Percentiles rank a stretch among this genome's conserved stretches.
phyloP scores from a whole-genome alignment of 805 yeast genomes.

The Candida lessepsii region DNA sequence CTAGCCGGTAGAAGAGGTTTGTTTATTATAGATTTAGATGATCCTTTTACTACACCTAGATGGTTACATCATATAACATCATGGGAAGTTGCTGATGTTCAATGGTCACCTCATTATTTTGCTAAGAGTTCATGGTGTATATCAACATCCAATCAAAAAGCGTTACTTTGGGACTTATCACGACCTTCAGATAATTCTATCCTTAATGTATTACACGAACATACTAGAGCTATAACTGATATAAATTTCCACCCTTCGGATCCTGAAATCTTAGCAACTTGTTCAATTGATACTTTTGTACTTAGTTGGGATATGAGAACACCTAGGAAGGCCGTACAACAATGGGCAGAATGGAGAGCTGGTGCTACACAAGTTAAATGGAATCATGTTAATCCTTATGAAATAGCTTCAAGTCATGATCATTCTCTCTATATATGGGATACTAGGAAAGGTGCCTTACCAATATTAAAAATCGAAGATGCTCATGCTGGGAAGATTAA shows the following conservation, averaged over 20 bases:
- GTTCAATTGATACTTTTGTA: constrained; percentile 87
- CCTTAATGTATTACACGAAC: constrained; percentile 84
- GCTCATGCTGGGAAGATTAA: constrained; percentile 89
- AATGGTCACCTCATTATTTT: constrained; percentile 88
- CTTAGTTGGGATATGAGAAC: constrained; percentile 88
- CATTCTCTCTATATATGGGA: constrained; percentile 86
- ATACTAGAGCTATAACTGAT: constrained; percentile 91
- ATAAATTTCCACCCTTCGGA: constrained; percentile 86
- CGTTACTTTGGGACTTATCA: constrained; percentile 88
- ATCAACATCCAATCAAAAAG: constrained; percentile 93
- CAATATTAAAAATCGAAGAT: constrained; percentile 55
- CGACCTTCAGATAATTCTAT: constrained; percentile 71
- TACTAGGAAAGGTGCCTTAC: constrained; percentile 73
- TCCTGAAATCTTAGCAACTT: constrained; percentile 87
- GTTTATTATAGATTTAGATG: constrained; percentile 88
- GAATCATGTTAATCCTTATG: constrained; percentile 73
- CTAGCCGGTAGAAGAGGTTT: constrained; percentile 82
- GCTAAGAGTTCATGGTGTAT: constrained; percentile 88
- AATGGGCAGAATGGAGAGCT: constrained; percentile 93
- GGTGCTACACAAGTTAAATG: constrained; percentile 95
- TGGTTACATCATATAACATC: constrained; percentile 90
- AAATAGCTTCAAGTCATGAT: constrained; percentile 86
- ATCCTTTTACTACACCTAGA: constrained; percentile 92
- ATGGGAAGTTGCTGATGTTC: constrained; percentile 99
- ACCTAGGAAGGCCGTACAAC: constrained; percentile 67